phyloP scores from a whole-genome alignment of 1,139 yeast genomes.

The Yamadazyma triangularis region DNA sequence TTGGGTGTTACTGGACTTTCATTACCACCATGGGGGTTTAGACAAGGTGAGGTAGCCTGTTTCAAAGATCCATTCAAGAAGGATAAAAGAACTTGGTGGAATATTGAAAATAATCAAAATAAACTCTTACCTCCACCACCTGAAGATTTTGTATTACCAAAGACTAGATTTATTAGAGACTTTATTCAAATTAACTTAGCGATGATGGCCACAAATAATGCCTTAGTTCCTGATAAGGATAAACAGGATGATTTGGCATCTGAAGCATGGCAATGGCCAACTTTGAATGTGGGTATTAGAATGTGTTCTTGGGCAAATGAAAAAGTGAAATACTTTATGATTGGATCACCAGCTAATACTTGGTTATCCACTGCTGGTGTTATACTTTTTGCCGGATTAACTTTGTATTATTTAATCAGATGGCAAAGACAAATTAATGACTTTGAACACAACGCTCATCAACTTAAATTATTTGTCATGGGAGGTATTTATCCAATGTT shows the following conservation, averaged over 20 bases:
- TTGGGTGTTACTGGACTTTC: constrained; percentile 75
- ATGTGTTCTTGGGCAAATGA: constrained; percentile 93
- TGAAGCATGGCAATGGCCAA: constrained; percentile 98
- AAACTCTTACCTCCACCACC: constrained; percentile 70
- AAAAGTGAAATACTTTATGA: constrained; percentile 74
- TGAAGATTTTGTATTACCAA: constrained; percentile 72
- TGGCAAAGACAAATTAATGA: constrained; percentile 92
- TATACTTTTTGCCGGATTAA: constrained; percentile 52
- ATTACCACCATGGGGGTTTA: constrained; percentile 97
- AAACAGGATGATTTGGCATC: constrained; percentile 91
- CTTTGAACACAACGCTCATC: constrained; percentile 41
- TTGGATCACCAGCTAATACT: constrained; percentile 92
- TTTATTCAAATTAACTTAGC: constrained; percentile 91
- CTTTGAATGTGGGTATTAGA: constrained; percentile 85
- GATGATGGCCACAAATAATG: constrained; percentile 98
- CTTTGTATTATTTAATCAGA: constrained; percentile 62
- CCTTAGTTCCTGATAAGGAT: constrained; percentile 87
- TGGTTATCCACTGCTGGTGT: constrained; percentile 85
- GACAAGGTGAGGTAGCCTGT: constrained; percentile 96
- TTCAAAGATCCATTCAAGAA: constrained; percentile 68
- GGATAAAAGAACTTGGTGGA: constrained; percentile 98
- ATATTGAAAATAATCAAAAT: constrained; percentile 82
- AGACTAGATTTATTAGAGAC: constrained; percentile 79
- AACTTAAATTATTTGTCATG: constrained; percentile 43
- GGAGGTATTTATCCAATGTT: constrained; percentile 91